Conservation (phyloP, 106 monocot species). For the Platanthera zijinensis region DNA sequence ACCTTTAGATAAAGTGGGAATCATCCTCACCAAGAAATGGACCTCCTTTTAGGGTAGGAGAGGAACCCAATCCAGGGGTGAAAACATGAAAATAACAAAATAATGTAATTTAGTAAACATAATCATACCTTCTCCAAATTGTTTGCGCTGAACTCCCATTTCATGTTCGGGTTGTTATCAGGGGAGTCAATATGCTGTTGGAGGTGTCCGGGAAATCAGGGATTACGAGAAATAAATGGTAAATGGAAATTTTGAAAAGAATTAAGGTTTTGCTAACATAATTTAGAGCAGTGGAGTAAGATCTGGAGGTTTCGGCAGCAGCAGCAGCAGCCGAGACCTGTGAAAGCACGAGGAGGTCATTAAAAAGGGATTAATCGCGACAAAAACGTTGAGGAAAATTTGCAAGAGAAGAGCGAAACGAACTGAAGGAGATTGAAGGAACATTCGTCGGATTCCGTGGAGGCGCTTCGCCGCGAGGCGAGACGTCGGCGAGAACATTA, state of each 20-base stretch:
- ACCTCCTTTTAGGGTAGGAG: no score
- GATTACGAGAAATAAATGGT: not conserved
- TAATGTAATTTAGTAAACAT: not conserved
- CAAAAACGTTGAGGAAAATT: not conserved
- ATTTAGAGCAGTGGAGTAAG: slow-evolving; percentile 86
- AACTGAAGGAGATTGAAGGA: slow-evolving; percentile 28
- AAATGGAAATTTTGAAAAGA: not conserved
- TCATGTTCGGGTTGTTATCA: slow-evolving; percentile 58
- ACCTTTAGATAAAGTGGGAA: no score
- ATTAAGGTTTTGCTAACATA: slow-evolving; percentile 42
- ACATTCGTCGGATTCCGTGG: slow-evolving; percentile 24
- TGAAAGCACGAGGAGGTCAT: not conserved
- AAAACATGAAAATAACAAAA: not conserved
- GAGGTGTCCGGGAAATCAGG: not conserved
- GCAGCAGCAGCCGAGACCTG: slow-evolving; percentile 27
- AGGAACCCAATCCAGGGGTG: not conserved
- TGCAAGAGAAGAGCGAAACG: not conserved
- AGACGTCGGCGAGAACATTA: slow-evolving; percentile 43
- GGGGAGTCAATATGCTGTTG: slow-evolving; percentile 48
- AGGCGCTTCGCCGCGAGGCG: slow-evolving; percentile 56
- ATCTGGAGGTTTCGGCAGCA: slow-evolving; percentile 35
- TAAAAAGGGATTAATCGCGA: not conserved
- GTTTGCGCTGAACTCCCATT: slow-evolving; percentile 71
- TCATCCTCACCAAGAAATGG: no score
- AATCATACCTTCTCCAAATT: slow-evolving; percentile 66